A percentile compares a stretch with the other conserved stretches of the same genome.
phyloP scores from a whole-genome alignment of 495 filamentous ascomycete genomes.

The Glonium stellatum region DNA sequence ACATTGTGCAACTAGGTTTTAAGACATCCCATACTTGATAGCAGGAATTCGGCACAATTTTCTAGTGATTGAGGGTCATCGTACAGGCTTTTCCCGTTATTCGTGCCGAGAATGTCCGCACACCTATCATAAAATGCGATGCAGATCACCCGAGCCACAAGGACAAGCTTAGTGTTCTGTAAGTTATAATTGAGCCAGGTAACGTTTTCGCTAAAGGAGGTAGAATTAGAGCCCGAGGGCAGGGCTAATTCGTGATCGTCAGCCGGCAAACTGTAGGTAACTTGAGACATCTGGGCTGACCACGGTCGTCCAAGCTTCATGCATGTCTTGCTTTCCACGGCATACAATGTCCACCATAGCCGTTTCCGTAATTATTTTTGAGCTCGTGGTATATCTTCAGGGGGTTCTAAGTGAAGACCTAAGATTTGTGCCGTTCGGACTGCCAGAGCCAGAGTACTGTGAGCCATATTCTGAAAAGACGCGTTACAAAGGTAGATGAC shows the following conservation, averaged over 20 bases:
- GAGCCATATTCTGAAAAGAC: constrained; percentile 46
- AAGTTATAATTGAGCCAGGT: constrained; percentile 33
- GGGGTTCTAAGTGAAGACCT: constrained; percentile 47
- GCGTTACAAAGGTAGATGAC: constrained; percentile 43
- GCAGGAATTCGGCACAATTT: constrained; percentile 32
- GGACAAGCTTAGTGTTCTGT: constrained; percentile 38
- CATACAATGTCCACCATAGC: constrained; percentile 48
- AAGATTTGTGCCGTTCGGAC: constrained; percentile 46
- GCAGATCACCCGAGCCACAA: constrained; percentile 37
- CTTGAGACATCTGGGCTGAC: no score
- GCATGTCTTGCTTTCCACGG: constrained; percentile 42
- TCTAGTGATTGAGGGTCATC: constrained; percentile 24
- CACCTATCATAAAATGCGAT: constrained; percentile 35
- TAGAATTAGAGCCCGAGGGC: no score
- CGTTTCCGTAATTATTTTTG: constrained; percentile 42
- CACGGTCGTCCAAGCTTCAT: constrained; percentile 53
- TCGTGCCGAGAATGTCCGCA: constrained; percentile 8
- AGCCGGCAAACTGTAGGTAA: no score
- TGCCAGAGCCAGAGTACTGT: constrained; percentile 38
- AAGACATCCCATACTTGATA: constrained; percentile 24
- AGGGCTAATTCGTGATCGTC: no score
- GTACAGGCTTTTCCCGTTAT: constrained; percentile 24
- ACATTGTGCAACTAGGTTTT: constrained; percentile 37
- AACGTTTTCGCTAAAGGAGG: no score
- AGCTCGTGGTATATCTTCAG: constrained; percentile 31